Base-by-base conservation (phyloP, 2,329 filamentous ascomycete genomes). In the Thelonectria rubi region DNA sequence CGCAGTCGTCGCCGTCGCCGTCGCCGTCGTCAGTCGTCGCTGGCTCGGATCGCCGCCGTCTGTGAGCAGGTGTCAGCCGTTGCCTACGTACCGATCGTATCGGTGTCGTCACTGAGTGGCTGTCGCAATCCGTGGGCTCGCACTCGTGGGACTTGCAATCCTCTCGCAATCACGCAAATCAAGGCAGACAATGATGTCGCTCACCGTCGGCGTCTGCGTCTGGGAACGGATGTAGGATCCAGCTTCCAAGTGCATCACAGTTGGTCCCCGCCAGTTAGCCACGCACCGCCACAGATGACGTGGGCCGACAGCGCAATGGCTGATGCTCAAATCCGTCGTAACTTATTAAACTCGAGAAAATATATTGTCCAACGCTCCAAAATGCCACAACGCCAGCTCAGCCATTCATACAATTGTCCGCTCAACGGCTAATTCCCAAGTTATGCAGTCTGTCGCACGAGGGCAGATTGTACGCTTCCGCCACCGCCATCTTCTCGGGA, bases 401-500 rank as follows among this genome's bases (percentile, higher is more conserved):
- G 49, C 58, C 62, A 17, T 46, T 55, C 47, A 50, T 70, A 65
- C 66, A 71, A 46, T 47, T 57, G 62, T 62, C 56, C 60, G 45
- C 51, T 67, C 65, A 75, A 51, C 71, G 65, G 12, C 67, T 65
- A 24, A 76, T 62, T 21, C 75, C 73, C 59, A 86, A 70, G 32
- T 73, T 76, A 46, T 80, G 75, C 63, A 89, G 74, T 64, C 84
- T 78, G 63, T 81, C 76, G 72, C 87, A 89, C 56, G 81, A 80
- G 15, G 80, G 79, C 80, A 82, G 83, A 63, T 81, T 78, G 63
- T 79, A 84, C 17, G 77, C 76, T 34, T 82, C 77, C 30, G 94
- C 94, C 60, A 87, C 77, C 63, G 89, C 86, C 87, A 97, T 87
- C 81, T 93, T 93, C 64, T 89, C 89, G 54, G 88, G 83, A 72